phyloP scores from a whole-genome alignment of 1,284 basidiomycete species.

The Austroboletus olivaceoglutinosus region DNA sequence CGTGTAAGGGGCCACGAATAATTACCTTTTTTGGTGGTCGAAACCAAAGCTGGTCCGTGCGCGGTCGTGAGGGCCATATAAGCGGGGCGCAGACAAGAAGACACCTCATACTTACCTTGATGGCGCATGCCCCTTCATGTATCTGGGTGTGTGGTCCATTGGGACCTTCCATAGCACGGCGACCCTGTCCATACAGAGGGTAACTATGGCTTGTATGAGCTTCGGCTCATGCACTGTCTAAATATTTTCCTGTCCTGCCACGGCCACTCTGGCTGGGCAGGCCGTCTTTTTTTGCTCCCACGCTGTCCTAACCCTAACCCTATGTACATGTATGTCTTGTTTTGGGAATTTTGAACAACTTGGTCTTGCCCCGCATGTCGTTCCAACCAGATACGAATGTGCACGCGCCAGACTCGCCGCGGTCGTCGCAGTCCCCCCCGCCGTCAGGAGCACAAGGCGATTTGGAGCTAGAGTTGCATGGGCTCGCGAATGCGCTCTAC shows the following conservation, averaged over 20 bases:
- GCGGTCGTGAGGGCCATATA: slow-evolving; percentile 14
- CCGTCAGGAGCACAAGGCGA: slow-evolving; percentile 68
- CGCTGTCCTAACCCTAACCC: slow-evolving; percentile 27
- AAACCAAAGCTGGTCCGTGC: slow-evolving; percentile 25
- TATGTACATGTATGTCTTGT: slow-evolving; percentile 6
- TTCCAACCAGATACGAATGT: slow-evolving; percentile 5
- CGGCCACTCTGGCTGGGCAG: slow-evolving; percentile 39
- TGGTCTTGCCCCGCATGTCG: slow-evolving; percentile 28
- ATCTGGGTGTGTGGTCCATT: slow-evolving; percentile 42
- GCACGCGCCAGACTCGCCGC: slow-evolving; percentile 67
- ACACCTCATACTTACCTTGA: slow-evolving; percentile 37
- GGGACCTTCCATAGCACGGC: slow-evolving; percentile 51
- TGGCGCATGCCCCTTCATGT: slow-evolving; percentile 37
- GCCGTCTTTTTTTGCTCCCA: slow-evolving; percentile 25
- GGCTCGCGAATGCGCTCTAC: slow-evolving; percentile 70
- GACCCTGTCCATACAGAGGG: slow-evolving; percentile 43
- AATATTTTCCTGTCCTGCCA: slow-evolving; percentile 31
- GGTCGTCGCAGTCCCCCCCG: slow-evolving; percentile 66
- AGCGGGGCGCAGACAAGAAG: neutral
- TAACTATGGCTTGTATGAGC: slow-evolving; percentile 30
- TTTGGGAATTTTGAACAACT: slow-evolving; percentile 22
- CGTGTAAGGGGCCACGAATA: neutral
- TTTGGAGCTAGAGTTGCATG: slow-evolving; percentile 69
- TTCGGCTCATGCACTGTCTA: slow-evolving; percentile 38
- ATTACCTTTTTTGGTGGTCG: slow-evolving; percentile 13